Evolutionary conservation across 1,284 basidiomycete species (phyloP), one percentile per base, ranked within the genome.

Genomic region (Boletus smithii): DNA sequence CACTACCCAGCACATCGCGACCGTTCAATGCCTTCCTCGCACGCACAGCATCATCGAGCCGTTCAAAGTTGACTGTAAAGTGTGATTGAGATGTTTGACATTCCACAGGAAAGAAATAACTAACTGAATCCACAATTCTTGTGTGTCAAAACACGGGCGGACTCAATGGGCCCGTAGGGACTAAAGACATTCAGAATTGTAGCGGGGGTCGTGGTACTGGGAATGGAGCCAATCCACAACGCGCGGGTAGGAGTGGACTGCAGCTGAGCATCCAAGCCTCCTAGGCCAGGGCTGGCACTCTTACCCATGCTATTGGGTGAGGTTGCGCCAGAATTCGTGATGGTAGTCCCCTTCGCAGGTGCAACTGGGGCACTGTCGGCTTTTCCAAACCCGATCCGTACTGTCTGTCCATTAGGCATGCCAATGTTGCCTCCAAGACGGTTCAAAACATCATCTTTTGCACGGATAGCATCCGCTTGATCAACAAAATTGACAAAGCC

Each of bases 401-500:
- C 94, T 1, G 91, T 90, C 60, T 93, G 91, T 11, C 91, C 91
- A 57, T 92, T 93, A 10, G 89, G 88, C 79, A 94, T 89, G 46
- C 91, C 88, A 55, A 97, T 92, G 55, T 94, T 91, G 5, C 95
- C 95, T 31, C 91, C 91, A 31, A 97, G 81, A 26, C 95, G 85
- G 63, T 95, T 97, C 43, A 97, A 76, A 16, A 98, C 91, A 66
- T 99, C 97, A 33, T 99, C 95, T 62, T 95, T 93, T 6, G 95
- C 95, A 48, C 90, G 85, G 51, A 98, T 85, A 16, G 95, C 97
- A 68, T 98, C 95, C 1, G 83, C 79, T 62, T 92, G 86, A 57
- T 97, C 95, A 46, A 97, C 90, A 65, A 95, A 99, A 69, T 99
- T 99, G 68, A 99, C 94, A 67, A 99, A 99, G 8, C 95, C 95